A percentile compares a stretch with the other conserved stretches of the same genome.
phyloP scores from a whole-genome alignment of 2,329 filamentous ascomycete genomes.

The Verticillium nubilum region DNA sequence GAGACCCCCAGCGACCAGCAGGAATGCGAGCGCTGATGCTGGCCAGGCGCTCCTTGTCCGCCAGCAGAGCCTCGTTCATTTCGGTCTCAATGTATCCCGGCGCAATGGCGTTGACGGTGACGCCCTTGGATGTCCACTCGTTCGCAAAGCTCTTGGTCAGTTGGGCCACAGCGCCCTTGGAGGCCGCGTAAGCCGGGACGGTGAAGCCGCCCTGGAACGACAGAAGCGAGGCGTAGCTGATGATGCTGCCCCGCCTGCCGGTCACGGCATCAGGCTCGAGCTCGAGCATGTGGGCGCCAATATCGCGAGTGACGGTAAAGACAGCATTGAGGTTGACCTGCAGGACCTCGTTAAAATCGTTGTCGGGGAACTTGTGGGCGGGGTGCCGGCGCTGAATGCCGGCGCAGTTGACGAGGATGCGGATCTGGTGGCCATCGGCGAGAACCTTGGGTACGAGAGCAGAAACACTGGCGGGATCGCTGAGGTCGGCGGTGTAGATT shows the following conservation, averaged over 20 bases:
- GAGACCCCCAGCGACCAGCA: constrained; percentile 73
- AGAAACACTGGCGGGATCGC: constrained; percentile 54
- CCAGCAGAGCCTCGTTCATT: constrained; percentile 82
- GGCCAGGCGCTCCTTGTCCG: constrained; percentile 61
- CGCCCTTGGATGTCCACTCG: constrained; percentile 74
- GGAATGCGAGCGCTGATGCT: constrained; percentile 79
- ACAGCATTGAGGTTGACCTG: constrained; percentile 83
- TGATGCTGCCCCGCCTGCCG: constrained; percentile 62
- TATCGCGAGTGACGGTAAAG: constrained; percentile 72
- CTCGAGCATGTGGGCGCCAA: constrained; percentile 71
- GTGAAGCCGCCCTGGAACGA: constrained; percentile 84
- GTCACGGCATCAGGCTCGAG: constrained; percentile 41
- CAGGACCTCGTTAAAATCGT: constrained; percentile 74
- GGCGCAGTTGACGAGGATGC: constrained; percentile 80
- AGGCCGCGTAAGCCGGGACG: constrained; percentile 81
- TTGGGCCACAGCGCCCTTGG: constrained; percentile 80
- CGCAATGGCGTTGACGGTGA: constrained; percentile 84
- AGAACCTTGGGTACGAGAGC: constrained; percentile 55
- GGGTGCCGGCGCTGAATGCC: constrained; percentile 80
- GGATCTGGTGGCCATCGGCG: constrained; percentile 58
- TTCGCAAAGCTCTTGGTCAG: constrained; percentile 81
- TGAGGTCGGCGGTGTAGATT: constrained; percentile 67
- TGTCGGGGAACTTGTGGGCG: constrained; percentile 67
- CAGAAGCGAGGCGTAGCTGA: constrained; percentile 80
- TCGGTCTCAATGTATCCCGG: constrained; percentile 91